Percentiles rank a stretch among this genome's conserved stretches.
Conservation (phyloP, 2,329 filamentous ascomycete species). For the Shiraia sp. region DNA sequence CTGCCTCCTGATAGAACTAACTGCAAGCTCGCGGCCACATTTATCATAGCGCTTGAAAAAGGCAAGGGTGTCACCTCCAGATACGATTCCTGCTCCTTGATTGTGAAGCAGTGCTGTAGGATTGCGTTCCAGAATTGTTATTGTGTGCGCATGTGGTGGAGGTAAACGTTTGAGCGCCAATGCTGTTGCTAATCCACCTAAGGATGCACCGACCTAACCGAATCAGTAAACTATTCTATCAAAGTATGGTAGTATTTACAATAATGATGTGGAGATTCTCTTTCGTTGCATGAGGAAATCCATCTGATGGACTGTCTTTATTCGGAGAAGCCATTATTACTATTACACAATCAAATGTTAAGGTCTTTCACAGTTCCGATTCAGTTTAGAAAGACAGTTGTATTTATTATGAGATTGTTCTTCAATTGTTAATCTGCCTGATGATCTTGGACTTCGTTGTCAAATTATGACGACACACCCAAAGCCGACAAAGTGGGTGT, state of each 20-base stretch:
- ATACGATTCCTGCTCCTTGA: conserved; percentile 41
- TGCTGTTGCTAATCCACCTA: conserved; percentile 32
- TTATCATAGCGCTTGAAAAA: conserved; percentile 36
- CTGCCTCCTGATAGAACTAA: conserved; percentile 29
- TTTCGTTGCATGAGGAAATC: conserved; percentile 14
- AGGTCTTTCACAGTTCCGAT: not conserved
- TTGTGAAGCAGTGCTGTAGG: conserved; percentile 33
- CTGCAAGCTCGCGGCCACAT: conserved; percentile 26
- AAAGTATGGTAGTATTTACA: conserved; percentile 10
- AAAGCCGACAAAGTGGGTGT: conserved; percentile 5
- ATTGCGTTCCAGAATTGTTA: conserved; percentile 39
- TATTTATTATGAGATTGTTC: not conserved
- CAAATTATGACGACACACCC: conserved; percentile 8
- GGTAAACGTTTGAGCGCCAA: conserved; percentile 33
- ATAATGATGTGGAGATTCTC: conserved; percentile 32
- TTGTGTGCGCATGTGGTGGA: conserved; percentile 22
- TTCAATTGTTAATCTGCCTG: not conserved
- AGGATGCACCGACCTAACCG: conserved; percentile 33
- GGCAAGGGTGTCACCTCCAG: conserved; percentile 32
- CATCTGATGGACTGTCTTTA: conserved; percentile 8
- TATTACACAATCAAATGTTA: not conserved
- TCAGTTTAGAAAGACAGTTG: not conserved
- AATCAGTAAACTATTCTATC: conserved; percentile 2
- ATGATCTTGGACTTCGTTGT: not conserved
- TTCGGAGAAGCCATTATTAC: not conserved